phyloP scores from a whole-genome alignment of 108 stramenopile species.

The Skeletonema costatum region DNA sequence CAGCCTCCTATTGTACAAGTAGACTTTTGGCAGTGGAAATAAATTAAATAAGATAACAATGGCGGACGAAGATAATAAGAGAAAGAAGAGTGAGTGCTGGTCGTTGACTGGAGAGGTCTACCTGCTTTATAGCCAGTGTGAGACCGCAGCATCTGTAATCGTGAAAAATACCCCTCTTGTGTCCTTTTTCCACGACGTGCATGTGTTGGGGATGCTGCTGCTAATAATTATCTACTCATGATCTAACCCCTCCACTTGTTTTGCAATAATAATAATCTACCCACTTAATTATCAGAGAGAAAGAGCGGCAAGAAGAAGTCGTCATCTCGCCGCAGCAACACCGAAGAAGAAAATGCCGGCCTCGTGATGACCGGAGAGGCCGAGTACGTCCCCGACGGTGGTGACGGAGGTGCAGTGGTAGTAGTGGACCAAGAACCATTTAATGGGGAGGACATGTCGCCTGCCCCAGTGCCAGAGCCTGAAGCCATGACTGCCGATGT shows the following conservation, averaged over 20 bases:
- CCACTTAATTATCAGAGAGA: neutral
- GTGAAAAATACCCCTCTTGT: neutral
- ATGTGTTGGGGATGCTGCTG: neutral
- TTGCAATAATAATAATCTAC: neutral
- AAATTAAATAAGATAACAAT: neutral
- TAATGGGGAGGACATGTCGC: neutral
- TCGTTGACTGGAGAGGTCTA: neutral
- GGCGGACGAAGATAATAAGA: slow-evolving; percentile 13
- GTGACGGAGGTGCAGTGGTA: neutral
- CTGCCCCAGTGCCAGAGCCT: neutral
- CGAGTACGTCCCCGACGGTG: neutral
- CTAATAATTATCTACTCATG: neutral
- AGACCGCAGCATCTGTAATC: neutral
- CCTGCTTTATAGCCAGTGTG: neutral
- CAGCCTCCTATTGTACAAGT: no score
- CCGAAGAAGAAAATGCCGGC: neutral
- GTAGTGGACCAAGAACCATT: neutral
- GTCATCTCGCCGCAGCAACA: slow-evolving; percentile 1
- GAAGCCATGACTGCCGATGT: neutral
- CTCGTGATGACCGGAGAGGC: neutral
- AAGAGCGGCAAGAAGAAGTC: slow-evolving; percentile 27
- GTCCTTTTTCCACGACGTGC: neutral
- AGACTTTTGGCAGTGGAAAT: neutral
- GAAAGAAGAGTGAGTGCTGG: slow-evolving; percentile 17
- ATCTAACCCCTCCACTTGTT: neutral